Evolutionary conservation across 139 green algal species (phyloP), one percentile per base, ranked within the genome.

Genomic region (Raphidocelis subcapitata): DNA sequence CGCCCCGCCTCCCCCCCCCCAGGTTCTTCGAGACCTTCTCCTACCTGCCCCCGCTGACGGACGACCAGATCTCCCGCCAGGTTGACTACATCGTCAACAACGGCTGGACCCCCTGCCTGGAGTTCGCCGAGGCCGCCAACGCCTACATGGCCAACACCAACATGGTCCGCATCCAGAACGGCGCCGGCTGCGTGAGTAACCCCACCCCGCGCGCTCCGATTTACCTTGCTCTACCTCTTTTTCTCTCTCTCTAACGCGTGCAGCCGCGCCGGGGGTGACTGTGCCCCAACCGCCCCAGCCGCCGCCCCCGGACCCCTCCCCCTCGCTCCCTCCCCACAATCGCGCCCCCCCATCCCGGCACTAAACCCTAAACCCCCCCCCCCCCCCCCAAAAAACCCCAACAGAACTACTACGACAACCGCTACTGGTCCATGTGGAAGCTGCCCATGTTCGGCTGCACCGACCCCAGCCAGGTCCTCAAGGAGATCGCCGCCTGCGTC

Each of bases 341-440:
- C 12, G 41, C 12, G 8, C 12, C 8, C 8, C 8, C 41, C 8
- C 41, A 49, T 49, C 41, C 41, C 41, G 8, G n/a, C n/a, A n/a
- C n/a, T 12, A 49, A 20, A 49, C 12, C 12, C 41, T 49, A 12
- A 8, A 20, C 41, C 41, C 12, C 12, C 41, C 12, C 8, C 41
- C 8, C 8, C 41, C 41, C 41, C 41, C 41, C 41, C 12, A 12
- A 20, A 12, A 20, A 49, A 49, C 41, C 41, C 41, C 41, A n/a
- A 64, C 81, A 88, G 84, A 73, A 81, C 66, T 96, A 95, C 91
- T 93, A 93, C 80, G 90, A 96, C 81, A 97, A 95, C 89, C 83
- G 91, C 36, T 98, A 98, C 94, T 99, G 95, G 95, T 97, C 93
- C 23, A 97, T 99, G 94, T 99, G 91, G 90, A 99, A 99, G 95